A percentile compares a stretch with the other conserved stretches of the same genome.
Evolutionary conservation across 2,329 filamentous ascomycete species (phyloP).

Genomic region (Fusarium tanahbumbuense): DNA sequence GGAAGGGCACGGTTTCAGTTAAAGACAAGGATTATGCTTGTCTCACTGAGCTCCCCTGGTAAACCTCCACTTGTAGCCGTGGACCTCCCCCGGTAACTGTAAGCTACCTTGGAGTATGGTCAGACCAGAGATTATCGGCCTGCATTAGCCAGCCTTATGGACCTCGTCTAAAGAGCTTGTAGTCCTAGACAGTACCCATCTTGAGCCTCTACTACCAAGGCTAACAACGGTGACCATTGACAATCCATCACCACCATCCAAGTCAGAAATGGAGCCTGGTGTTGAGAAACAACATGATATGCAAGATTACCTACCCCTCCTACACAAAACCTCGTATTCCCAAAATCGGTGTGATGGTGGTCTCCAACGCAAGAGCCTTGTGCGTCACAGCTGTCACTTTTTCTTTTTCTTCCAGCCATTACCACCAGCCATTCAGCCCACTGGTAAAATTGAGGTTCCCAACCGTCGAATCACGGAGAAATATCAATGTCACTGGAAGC

Average conservation of each 20-base stretch:
- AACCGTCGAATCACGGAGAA: conserved; percentile 31
- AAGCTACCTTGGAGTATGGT: neutral
- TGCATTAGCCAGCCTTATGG: conserved; percentile 40
- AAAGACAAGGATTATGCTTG: conserved; percentile 11
- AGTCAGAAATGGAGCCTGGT: neutral
- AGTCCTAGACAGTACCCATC: neutral
- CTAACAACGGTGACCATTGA: conserved; percentile 33
- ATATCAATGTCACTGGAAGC: conserved; percentile 11
- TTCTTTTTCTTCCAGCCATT: conserved; percentile 1
- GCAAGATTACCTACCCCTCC: neutral
- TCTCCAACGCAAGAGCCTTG: conserved; percentile 3
- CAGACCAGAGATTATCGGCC: conserved; percentile 7
- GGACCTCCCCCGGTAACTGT: conserved; percentile 5
- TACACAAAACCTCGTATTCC: conserved; percentile 32
- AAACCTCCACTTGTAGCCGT: neutral
- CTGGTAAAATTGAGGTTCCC: neutral
- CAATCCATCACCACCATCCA: neutral
- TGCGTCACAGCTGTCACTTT: conserved; percentile 26
- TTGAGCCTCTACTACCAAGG: conserved; percentile 22
- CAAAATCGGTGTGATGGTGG: conserved; percentile 12
- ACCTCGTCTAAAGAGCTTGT: neutral
- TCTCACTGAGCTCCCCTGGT: conserved; percentile 1
- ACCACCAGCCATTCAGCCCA: neutral
- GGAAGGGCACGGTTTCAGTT: conserved; percentile 1
- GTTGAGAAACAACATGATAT: neutral